These are phyloP conservation scores for Oryza nivara DNA, from an alignment of 176 grass and related monocot species.

Conservation along the genomic window DNA sequence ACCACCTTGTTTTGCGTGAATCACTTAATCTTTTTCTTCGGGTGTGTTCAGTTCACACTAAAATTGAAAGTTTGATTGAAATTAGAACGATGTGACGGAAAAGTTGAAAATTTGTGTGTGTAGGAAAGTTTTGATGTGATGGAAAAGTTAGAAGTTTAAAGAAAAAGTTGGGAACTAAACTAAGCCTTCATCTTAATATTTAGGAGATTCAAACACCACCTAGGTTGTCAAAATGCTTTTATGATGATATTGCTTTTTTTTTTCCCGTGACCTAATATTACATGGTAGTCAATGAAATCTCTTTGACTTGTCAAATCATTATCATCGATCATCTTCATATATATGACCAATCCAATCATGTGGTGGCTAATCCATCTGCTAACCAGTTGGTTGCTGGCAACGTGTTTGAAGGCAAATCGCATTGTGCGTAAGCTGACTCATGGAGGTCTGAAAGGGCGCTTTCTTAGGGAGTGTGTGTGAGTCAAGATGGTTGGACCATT, in stretches of 20 bases:
- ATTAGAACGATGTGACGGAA: too few species aligned
- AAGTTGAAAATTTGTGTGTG: too few species aligned
- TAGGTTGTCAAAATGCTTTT: not conserved
- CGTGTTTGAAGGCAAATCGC: not conserved
- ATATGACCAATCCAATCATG: not conserved
- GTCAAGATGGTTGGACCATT: not conserved
- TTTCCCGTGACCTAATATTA: too few species aligned
- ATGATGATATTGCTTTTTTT: not conserved
- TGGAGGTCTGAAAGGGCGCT: not conserved
- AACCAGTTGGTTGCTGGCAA: not conserved
- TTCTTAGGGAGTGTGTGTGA: not conserved
- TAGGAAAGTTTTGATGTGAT: too few species aligned
- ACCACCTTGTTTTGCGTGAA: too few species aligned
- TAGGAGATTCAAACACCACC: too few species aligned
- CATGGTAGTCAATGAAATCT: not conserved
- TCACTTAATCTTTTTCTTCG: too few species aligned
- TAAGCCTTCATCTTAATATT: too few species aligned
- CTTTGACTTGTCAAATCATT: not conserved
- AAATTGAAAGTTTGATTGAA: too few species aligned
- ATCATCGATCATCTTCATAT: not conserved
- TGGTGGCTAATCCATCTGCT: not conserved
- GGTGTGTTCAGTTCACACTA: too few species aligned
- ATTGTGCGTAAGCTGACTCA: not conserved
- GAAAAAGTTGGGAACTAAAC: too few species aligned
- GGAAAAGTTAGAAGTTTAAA: too few species aligned